Evolutionary conservation across 306 rosid species (phyloP).

Genomic region (Malus asiatica): DNA sequence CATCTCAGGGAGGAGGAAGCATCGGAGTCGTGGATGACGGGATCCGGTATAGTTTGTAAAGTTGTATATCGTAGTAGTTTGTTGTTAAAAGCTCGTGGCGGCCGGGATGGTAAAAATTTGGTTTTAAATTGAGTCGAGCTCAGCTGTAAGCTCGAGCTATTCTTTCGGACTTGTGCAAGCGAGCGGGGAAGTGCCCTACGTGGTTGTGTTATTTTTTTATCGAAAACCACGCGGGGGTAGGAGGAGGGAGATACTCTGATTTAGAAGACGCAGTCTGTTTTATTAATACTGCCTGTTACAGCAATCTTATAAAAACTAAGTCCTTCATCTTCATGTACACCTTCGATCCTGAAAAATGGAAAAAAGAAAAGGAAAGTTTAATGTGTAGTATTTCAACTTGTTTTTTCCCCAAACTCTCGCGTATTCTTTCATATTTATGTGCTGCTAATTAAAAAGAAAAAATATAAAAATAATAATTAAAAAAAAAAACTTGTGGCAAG

Average conservation of each 20-base stretch:
- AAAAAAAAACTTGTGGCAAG: no score
- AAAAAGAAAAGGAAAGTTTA: background rate
- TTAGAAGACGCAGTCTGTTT: constrained; percentile 24
- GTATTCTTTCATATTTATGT: background rate
- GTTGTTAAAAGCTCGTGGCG: constrained; percentile 37
- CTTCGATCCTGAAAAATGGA: background rate
- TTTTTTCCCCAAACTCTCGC: background rate
- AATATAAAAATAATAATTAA: no score
- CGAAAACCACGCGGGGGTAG: constrained; percentile 58
- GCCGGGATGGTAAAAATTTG: constrained; percentile 38
- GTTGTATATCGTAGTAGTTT: constrained; percentile 78
- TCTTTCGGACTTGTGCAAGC: constrained; percentile 51
- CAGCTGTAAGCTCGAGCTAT: constrained; percentile 49
- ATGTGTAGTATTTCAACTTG: background rate
- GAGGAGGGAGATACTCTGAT: constrained; percentile 28
- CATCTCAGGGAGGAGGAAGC: constrained; percentile 20
- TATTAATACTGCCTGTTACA: background rate
- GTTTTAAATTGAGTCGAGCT: constrained; percentile 38
- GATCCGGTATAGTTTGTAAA: constrained; percentile 63
- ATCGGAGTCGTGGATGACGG: constrained; percentile 26
- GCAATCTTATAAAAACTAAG: background rate
- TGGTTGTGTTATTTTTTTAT: constrained; percentile 76
- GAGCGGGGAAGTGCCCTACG: constrained; percentile 36
- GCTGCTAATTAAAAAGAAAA: no score
- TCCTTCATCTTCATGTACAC: background rate